phyloP scores from a whole-genome alignment of 331 rosid species.

The Saraca asoca region DNA sequence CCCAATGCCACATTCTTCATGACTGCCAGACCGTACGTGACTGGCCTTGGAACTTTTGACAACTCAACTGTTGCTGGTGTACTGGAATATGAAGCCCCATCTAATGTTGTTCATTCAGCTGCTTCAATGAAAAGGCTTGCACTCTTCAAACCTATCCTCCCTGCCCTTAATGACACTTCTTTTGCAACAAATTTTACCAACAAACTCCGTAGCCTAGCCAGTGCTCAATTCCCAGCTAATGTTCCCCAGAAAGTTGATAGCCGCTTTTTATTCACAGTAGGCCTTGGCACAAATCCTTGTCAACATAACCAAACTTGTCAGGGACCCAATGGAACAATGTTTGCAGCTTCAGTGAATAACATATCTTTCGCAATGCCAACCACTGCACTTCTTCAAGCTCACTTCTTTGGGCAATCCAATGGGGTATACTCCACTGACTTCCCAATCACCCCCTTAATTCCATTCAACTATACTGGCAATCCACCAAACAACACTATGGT shows the following conservation, averaged over 20 bases:
- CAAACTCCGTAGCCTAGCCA: constrained; percentile 42
- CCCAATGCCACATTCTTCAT: constrained; percentile 48
- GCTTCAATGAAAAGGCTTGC: constrained; percentile 32
- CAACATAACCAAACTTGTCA: constrained; percentile 39
- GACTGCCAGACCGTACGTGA: constrained; percentile 47
- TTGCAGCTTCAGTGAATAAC: constrained; percentile 46
- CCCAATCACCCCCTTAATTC: constrained; percentile 33
- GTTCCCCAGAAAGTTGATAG: constrained; percentile 42
- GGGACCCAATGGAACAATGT: constrained; percentile 47
- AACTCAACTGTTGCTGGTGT: constrained; percentile 43
- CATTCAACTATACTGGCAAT: constrained; percentile 39
- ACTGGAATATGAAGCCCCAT: constrained; percentile 32
- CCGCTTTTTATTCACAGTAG: constrained; percentile 39
- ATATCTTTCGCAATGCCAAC: constrained; percentile 40
- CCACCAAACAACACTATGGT: constrained; percentile 52
- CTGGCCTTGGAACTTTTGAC: constrained; percentile 47
- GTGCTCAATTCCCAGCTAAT: constrained; percentile 35
- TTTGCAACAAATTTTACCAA: constrained; percentile 34
- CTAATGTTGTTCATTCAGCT: constrained; percentile 5
- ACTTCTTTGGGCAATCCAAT: constrained; percentile 39
- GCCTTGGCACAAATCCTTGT: constrained; percentile 50
- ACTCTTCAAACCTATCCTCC: constrained; percentile 34
- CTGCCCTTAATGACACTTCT: constrained; percentile 45
- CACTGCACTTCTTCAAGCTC: constrained; percentile 48
- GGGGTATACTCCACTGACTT: constrained; percentile 36